Conservation (phyloP, 805 yeast genomes). For the Candida schatavii region DNA sequence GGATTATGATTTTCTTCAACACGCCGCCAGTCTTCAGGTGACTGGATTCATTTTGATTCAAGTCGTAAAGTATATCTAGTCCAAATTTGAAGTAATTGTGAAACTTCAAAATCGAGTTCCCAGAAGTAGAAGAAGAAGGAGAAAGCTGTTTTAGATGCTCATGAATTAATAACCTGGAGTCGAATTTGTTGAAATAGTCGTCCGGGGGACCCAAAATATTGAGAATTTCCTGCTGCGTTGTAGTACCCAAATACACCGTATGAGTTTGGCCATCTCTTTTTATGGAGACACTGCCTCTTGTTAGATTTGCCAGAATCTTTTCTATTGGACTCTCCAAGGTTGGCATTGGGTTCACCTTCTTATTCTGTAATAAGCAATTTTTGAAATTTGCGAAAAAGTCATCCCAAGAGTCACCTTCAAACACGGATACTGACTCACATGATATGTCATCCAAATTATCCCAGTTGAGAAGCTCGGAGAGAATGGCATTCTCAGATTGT, state of each 20-base stretch:
- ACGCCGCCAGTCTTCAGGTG: constrained; percentile 23
- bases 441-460: constrained; percentile 27
- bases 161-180: constrained; percentile 42
- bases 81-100: constrained; percentile 59
- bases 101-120: constrained; percentile 30
- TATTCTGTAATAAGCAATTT: neutral
- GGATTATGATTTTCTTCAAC: constrained; percentile 47
- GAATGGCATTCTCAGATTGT: constrained; percentile 18
- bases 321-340: constrained; percentile 8
- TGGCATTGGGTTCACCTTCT: neutral
- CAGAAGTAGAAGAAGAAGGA: constrained; percentile 6
- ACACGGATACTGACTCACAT: constrained; percentile 40
- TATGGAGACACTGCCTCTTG: constrained; percentile 22
- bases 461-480: constrained; percentile 32
- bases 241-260: constrained; percentile 33
- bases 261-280: constrained; percentile 7
- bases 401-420: constrained; percentile 36
- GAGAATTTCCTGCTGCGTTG: constrained; percentile 50
- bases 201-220: constrained; percentile 55
- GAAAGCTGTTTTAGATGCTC: constrained; percentile 20
- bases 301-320: constrained; percentile 16
- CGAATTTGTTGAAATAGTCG: constrained; percentile 46
- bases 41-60: constrained; percentile 20
- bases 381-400: constrained; percentile 14
- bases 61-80: constrained; percentile 50